phyloP scores from a whole-genome alignment of 176 grass and related monocot species.

The Raddia guianensis region DNA sequence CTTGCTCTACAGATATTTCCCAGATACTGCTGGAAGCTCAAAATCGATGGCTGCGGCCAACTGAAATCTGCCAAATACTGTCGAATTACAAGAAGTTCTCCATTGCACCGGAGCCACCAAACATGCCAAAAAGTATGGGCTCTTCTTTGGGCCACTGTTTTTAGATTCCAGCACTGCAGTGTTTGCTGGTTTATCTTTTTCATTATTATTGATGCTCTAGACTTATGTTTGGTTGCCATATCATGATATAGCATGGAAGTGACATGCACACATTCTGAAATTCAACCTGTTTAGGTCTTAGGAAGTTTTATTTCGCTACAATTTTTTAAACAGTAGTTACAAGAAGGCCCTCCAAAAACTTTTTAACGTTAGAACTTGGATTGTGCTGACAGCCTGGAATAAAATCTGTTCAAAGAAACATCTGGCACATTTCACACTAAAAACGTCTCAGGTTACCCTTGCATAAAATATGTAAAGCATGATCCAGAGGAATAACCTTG shows the following conservation, averaged over 20 bases:
- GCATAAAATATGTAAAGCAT: neutral
- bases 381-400: neutral
- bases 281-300: constrained; percentile 1
- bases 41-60: constrained; percentile 80
- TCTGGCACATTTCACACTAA: neutral
- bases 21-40: constrained; percentile 95
- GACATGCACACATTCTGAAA: neutral
- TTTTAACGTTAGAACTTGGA: constrained; percentile 2
- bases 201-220: neutral
- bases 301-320: constrained; percentile 27
- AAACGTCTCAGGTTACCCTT: neutral
- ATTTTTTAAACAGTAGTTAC: constrained; percentile 4
- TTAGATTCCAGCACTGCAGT: neutral
- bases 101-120: constrained; percentile 86
- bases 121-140: constrained; percentile 84
- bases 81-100: constrained; percentile 81
- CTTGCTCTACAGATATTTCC: constrained; percentile 73
- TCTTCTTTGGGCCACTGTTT: neutral
- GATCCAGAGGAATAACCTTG: constrained; percentile 22
- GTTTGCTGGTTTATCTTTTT: neutral
- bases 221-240: neutral
- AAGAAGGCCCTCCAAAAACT: neutral
- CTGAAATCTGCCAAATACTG: constrained; percentile 98
- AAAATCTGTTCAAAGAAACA: neutral
- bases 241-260: constrained; percentile 9